Conservation (phyloP, 495 filamentous ascomycete species). For the Neurospora sp. region DNA sequence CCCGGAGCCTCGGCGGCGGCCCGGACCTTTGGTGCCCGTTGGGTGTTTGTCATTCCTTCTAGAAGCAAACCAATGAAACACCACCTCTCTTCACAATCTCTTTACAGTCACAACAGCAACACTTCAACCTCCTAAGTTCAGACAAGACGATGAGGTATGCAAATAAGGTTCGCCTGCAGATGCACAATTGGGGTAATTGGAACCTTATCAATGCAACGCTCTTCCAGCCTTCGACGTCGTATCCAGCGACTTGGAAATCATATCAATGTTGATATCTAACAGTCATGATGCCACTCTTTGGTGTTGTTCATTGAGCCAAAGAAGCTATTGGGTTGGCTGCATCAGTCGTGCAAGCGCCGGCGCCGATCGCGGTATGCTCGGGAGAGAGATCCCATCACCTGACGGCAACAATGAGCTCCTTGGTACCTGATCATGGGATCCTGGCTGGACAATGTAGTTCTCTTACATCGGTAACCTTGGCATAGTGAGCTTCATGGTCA, state of each 20-base stretch:
- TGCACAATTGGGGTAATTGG: not conserved
- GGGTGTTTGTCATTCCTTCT: not conserved
- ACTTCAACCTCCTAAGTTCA: not conserved
- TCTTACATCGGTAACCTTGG: not conserved
- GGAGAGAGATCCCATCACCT: not conserved
- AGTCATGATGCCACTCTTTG: not conserved
- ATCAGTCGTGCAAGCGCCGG: not conserved
- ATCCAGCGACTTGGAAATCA: not conserved
- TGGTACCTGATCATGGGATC: not conserved
- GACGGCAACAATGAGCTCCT: not conserved
- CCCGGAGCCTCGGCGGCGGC: not conserved
- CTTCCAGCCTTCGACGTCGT: not conserved
- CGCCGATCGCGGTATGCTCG: not conserved
- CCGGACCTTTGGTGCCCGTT: not conserved
- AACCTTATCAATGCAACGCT: not conserved
- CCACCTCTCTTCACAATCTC: not conserved
- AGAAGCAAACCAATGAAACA: not conserved
- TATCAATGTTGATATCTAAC: not conserved
- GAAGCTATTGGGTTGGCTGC: not conserved
- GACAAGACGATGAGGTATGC: not conserved
- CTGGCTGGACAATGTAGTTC: not conserved
- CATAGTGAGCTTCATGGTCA: not conserved
- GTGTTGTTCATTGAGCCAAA: not conserved
- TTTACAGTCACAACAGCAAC: not conserved
- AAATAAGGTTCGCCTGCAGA: not conserved